phyloP scores from a whole-genome alignment of 805 yeast species.

The Candida ovalis region DNA sequence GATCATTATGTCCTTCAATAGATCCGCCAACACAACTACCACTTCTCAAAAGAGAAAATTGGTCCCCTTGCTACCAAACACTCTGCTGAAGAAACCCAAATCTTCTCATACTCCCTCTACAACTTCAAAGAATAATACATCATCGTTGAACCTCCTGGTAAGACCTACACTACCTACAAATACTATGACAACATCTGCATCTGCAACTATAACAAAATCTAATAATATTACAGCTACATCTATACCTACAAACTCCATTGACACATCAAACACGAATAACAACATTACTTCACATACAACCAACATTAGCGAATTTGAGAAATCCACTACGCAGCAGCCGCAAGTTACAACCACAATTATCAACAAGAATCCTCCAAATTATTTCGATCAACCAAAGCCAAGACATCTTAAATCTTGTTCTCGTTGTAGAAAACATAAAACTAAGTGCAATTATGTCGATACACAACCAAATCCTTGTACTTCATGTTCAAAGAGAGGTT shows the following conservation, averaged over 20 bases:
- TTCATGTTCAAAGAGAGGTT: constrained; percentile 48
- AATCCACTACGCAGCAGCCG: background rate
- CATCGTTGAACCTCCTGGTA: background rate
- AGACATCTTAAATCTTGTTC: constrained; percentile 54
- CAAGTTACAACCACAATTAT: constrained; percentile 19
- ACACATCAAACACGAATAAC: background rate
- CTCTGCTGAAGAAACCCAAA: constrained; percentile 12
- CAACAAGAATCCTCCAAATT: constrained; percentile 18
- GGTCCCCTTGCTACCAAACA: constrained; percentile 27
- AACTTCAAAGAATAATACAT: background rate
- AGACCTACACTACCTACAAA: background rate
- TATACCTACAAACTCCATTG: background rate
- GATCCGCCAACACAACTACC: background rate
- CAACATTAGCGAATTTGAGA: background rate
- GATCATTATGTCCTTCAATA: background rate
- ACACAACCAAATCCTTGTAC: constrained; percentile 56
- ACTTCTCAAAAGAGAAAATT: constrained; percentile 22
- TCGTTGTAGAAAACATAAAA: constrained; percentile 63
- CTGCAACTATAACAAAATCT: constrained; percentile 1
- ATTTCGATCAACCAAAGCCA: constrained; percentile 32
- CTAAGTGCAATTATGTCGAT: constrained; percentile 54
- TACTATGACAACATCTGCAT: background rate
- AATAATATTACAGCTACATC: background rate
- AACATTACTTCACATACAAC: background rate
- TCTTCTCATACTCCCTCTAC: background rate